A percentile compares a stretch with the other conserved stretches of the same genome.
Conservation (phyloP, 768 basidiomycete species). For the Suillus tomentosus region DNA sequence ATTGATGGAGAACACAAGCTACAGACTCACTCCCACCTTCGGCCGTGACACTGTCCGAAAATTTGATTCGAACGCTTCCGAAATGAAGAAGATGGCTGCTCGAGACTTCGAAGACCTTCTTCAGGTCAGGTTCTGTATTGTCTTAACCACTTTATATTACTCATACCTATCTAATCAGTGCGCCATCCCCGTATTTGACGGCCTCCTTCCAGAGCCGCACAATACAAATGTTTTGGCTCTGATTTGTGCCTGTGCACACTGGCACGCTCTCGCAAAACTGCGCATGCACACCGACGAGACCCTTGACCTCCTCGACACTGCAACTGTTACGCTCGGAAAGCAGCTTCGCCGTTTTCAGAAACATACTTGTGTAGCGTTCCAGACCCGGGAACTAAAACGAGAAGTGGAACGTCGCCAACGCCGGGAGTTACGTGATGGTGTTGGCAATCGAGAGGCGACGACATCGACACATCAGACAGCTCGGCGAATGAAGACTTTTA, state of each 20-base stretch:
- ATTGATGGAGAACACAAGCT: constrained; percentile 14
- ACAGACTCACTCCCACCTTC: constrained; percentile 27
- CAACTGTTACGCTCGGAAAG: constrained; percentile 20
- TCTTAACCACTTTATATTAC: background rate
- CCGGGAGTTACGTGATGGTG: background rate
- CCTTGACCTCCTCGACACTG: constrained; percentile 16
- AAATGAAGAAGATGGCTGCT: constrained; percentile 24
- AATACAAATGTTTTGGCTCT: constrained; percentile 17
- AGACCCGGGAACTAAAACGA: constrained; percentile 19
- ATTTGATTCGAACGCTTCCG: constrained; percentile 24
- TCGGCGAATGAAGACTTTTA: constrained; percentile 22
- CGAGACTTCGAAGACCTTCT: constrained; percentile 40
- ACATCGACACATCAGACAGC: background rate
- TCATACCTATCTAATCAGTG: constrained; percentile 11
- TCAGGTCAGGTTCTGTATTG: constrained; percentile 20
- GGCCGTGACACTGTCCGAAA: constrained; percentile 25
- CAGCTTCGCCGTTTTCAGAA: constrained; percentile 25
- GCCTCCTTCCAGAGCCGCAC: constrained; percentile 15
- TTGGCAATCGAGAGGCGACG: background rate
- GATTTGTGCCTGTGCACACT: constrained; percentile 19
- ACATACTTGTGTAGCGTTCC: constrained; percentile 22
- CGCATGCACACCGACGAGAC: constrained; percentile 32
- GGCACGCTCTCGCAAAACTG: constrained; percentile 31
- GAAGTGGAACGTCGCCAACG: constrained; percentile 13
- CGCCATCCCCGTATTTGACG: constrained; percentile 15